phyloP scores from a whole-genome alignment of 2,329 filamentous ascomycete species.

The Pseudocercospora eumusae region DNA sequence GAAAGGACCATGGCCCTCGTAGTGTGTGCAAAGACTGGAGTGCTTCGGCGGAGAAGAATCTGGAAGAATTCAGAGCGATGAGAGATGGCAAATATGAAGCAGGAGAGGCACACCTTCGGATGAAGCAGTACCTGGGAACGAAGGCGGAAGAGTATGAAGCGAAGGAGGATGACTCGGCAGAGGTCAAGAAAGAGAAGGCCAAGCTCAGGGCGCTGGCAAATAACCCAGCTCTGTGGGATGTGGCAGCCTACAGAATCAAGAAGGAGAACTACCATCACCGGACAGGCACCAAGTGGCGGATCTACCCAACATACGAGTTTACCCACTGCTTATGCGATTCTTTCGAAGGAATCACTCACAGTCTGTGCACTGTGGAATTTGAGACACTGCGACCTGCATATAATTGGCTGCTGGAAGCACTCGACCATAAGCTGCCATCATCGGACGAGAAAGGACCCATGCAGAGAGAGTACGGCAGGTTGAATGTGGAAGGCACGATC shows the following conservation, averaged over 20 bases:
- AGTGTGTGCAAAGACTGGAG: constrained; percentile 80
- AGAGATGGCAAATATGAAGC: constrained; percentile 86
- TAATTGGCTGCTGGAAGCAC: constrained; percentile 80
- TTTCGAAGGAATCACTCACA: constrained; percentile 89
- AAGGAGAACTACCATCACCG: constrained; percentile 72
- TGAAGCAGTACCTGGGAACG: constrained; percentile 80
- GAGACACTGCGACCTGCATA: constrained; percentile 82
- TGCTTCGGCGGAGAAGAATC: constrained; percentile 71
- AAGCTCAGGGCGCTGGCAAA: constrained; percentile 54
- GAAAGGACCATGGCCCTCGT: constrained; percentile 66
- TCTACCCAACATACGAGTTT: constrained; percentile 95
- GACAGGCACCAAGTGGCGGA: constrained; percentile 81
- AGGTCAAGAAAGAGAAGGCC: constrained; percentile 40
- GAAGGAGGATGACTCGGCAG: constrained; percentile 35
- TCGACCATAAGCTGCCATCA: constrained; percentile 74
- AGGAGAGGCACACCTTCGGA: constrained; percentile 79
- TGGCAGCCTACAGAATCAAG: constrained; percentile 84
- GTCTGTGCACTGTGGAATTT: constrained; percentile 91
- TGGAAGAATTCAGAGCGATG: constrained; percentile 86
- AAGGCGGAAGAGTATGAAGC: constrained; percentile 41
- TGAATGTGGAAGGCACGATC: constrained; percentile 81
- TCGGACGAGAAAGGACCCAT: constrained; percentile 64
- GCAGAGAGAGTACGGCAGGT: constrained; percentile 82
- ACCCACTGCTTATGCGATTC: constrained; percentile 84
- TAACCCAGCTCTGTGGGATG: constrained; percentile 92